Conservation (phyloP, 2,329 filamentous ascomycete genomes). For the Pseudogymnoascus sp. region DNA sequence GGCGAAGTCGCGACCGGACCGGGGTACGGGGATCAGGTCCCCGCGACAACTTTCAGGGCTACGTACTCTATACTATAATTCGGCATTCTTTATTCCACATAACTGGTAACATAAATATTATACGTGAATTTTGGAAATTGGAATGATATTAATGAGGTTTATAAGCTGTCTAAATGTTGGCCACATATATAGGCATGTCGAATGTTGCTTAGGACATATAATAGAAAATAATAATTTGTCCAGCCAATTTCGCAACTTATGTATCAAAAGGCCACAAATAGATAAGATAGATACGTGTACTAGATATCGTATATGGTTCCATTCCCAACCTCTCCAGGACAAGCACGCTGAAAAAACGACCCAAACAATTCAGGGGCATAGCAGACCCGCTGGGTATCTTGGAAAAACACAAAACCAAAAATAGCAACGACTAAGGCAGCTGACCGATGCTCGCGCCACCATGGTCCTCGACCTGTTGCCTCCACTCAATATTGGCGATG, state of each 20-base stretch:
- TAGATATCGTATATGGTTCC: background rate
- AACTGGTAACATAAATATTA: background rate
- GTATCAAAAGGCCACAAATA: background rate
- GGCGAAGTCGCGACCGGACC: background rate
- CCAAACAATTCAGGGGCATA: conserved; percentile 5
- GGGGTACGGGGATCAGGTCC: background rate
- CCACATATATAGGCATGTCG: conserved; percentile 2
- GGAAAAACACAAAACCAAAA: conserved; percentile 3
- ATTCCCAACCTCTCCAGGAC: background rate
- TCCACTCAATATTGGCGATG: conserved; percentile 66
- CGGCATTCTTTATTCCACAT: background rate
- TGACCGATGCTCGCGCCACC: conserved; percentile 23
- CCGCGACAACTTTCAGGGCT: background rate
- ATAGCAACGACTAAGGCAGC: conserved; percentile 13
- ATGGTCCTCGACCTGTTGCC: conserved; percentile 31
- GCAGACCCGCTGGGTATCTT: background rate
- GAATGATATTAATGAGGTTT: background rate
- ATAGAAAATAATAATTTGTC: background rate
- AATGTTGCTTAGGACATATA: background rate
- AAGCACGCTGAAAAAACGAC: conserved; percentile 6
- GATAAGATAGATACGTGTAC: background rate
- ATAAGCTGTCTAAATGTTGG: conserved; percentile 1
- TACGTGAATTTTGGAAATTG: background rate
- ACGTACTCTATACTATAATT: background rate
- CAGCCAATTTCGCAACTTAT: background rate